These are phyloP conservation scores for Collariella sp. DNA, from an alignment of 495 filamentous ascomycete genomes.

Conservation along the genomic window DNA sequence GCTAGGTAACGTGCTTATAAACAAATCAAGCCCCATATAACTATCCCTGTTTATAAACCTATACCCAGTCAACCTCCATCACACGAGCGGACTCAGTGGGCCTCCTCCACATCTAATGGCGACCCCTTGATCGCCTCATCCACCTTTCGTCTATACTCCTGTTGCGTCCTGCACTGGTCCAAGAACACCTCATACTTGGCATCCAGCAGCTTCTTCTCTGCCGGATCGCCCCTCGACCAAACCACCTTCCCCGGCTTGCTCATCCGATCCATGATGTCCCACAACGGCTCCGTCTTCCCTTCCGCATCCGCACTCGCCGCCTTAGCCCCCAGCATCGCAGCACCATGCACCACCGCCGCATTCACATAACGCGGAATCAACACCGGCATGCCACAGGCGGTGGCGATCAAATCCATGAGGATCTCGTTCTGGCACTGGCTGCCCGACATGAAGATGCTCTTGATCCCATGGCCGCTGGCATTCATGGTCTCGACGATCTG, in stretches of 20 bases:
- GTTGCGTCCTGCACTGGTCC: constrained; percentile 68
- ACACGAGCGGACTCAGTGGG: neutral
- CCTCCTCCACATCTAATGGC: constrained; percentile 3
- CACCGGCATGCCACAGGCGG: constrained; percentile 84
- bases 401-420: constrained; percentile 81
- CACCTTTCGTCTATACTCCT: constrained; percentile 58
- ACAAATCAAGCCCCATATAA: no score
- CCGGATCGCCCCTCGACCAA: constrained; percentile 55
- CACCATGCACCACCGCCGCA: constrained; percentile 92
- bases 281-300: constrained; percentile 76
- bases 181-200: constrained; percentile 83
- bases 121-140: constrained; percentile 52
- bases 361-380: constrained; percentile 85
- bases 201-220: constrained; percentile 68
- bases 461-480: constrained; percentile 68
- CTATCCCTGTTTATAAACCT: no score
- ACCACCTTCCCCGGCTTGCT: constrained; percentile 85
- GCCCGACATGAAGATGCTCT: constrained; percentile 95
- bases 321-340: constrained; percentile 94
- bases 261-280: constrained; percentile 97
- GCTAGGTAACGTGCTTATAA: no score
- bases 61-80: no score
- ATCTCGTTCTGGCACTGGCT: constrained; percentile 94
- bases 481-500: constrained; percentile 96
- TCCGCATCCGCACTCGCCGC: constrained; percentile 69